Evolutionary conservation across 371 early-diverging fungal genomes (phyloP).

Genomic region (Gilbertella persicaria): DNA sequence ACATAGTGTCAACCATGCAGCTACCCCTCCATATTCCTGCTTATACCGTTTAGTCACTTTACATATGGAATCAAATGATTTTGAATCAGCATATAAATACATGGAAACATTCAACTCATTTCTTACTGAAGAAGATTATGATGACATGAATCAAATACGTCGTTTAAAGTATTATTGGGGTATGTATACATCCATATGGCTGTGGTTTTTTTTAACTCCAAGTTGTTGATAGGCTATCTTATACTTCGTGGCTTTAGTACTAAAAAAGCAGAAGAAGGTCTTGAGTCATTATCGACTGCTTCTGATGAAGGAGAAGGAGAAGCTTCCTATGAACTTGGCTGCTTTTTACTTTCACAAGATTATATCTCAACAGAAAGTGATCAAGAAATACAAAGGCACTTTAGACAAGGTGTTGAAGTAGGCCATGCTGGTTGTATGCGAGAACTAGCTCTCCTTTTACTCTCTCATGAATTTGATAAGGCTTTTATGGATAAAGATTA

Average conservation of each 20-base stretch:
- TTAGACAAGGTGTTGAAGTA: conserved; percentile 12
- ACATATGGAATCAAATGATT: conserved; percentile 16
- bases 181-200: no score
- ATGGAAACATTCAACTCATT: conserved; percentile 7
- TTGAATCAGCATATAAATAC: conserved; percentile 16
- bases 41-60: conserved; percentile 27
- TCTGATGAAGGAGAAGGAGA: conserved; percentile 24
- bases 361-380: no score
- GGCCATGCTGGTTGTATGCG: conserved; percentile 28
- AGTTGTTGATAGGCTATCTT: conserved; percentile 15
- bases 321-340: conserved; percentile 26
- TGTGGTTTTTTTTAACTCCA: no score
- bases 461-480: conserved; percentile 9
- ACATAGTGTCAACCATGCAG: neutral
- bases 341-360: conserved; percentile 1
- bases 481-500: neutral
- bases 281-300: conserved; percentile 14
- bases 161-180: conserved; percentile 37
- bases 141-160: conserved; percentile 35
- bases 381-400: conserved; percentile 4
- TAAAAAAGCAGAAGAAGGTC: conserved; percentile 2
- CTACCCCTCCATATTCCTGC: conserved; percentile 18
- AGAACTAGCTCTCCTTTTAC: conserved; percentile 14
- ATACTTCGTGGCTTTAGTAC: conserved; percentile 9
- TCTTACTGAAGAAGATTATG: conserved; percentile 7